Conservation (phyloP, 2,329 filamentous ascomycete species). For the Sporothrix inflata region DNA sequence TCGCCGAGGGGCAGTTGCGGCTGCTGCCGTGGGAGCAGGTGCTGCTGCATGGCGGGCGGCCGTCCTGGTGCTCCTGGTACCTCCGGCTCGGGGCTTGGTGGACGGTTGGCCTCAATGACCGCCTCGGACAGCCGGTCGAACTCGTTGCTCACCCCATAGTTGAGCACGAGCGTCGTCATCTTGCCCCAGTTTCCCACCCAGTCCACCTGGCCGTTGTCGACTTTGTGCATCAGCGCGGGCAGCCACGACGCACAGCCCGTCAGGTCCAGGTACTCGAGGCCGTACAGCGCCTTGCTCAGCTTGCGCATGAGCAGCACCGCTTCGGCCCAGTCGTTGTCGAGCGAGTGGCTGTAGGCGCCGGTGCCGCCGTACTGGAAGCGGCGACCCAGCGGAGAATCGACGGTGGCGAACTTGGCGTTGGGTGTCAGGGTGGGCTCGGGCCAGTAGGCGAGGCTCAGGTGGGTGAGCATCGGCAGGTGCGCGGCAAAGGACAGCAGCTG, state of each 20-base stretch:
- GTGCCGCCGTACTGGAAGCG: constrained; percentile 58
- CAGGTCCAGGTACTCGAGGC: constrained; percentile 63
- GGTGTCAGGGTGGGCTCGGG: constrained; percentile 62
- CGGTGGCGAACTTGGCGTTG: constrained; percentile 53
- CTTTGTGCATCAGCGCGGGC: constrained; percentile 48
- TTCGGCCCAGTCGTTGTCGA: constrained; percentile 64
- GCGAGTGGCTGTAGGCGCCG: constrained; percentile 59
- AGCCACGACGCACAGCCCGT: constrained; percentile 63
- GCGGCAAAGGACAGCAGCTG: constrained; percentile 59
- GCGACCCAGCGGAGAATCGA: constrained; percentile 50
- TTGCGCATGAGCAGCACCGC: constrained; percentile 59
- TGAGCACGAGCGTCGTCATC: constrained; percentile 33
- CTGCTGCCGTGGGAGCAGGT: neutral
- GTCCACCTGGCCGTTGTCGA: constrained; percentile 54
- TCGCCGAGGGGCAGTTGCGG: constrained; percentile 20
- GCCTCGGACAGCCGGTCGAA: constrained; percentile 15
- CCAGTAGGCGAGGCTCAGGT: constrained; percentile 66
- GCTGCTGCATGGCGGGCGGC: neutral
- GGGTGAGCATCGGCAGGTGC: constrained; percentile 59
- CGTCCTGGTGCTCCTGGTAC: neutral
- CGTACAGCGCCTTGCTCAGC: constrained; percentile 58
- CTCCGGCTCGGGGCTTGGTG: neutral
- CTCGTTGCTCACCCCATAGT: constrained; percentile 26
- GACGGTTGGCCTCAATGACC: constrained; percentile 4
- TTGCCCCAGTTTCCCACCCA: constrained; percentile 47